phyloP scores from a whole-genome alignment of 139 green algal species.

The Pleodorina starrii region DNA sequence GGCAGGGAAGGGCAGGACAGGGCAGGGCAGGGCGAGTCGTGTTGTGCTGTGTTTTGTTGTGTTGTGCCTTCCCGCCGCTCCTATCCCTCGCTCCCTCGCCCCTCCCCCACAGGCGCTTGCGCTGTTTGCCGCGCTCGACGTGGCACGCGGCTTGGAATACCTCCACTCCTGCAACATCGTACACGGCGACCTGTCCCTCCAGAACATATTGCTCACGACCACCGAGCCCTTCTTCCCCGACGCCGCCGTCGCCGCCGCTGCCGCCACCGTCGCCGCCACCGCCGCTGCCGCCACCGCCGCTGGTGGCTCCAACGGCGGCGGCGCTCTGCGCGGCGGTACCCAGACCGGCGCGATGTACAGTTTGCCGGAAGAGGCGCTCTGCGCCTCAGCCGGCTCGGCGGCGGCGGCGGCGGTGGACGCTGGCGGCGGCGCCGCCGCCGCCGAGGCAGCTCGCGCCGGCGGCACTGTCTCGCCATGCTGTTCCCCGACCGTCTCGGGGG shows the following conservation, averaged over 20 bases:
- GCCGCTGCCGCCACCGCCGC: neutral
- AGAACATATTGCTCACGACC: conserved; percentile 54
- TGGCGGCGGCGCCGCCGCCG: neutral
- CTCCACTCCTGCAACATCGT: conserved; percentile 54
- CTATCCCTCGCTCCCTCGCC: no score
- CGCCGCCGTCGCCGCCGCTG: neutral
- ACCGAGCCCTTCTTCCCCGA: neutral
- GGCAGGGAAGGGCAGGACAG: no score
- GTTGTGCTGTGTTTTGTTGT: no score
- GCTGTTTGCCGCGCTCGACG: conserved; percentile 53
- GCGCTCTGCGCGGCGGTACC: neutral
- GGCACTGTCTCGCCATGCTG: no score
- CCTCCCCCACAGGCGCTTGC: conserved; percentile 1
- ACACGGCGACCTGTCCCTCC: conserved; percentile 55
- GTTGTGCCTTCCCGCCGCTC: no score
- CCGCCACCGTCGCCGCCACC: neutral
- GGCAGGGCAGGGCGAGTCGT: no score
- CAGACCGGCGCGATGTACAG: neutral
- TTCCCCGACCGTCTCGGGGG: no score
- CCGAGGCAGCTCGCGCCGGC: neutral
- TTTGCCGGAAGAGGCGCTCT: neutral
- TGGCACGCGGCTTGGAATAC: conserved; percentile 57
- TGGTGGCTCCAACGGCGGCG: neutral
- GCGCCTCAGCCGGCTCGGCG: neutral
- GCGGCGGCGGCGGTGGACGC: neutral